Percentiles rank a stretch among this genome's conserved stretches.
These are phyloP conservation scores for Serendipita vermifera DNA, from an alignment of 768 basidiomycete genomes.

Conservation along the genomic window DNA sequence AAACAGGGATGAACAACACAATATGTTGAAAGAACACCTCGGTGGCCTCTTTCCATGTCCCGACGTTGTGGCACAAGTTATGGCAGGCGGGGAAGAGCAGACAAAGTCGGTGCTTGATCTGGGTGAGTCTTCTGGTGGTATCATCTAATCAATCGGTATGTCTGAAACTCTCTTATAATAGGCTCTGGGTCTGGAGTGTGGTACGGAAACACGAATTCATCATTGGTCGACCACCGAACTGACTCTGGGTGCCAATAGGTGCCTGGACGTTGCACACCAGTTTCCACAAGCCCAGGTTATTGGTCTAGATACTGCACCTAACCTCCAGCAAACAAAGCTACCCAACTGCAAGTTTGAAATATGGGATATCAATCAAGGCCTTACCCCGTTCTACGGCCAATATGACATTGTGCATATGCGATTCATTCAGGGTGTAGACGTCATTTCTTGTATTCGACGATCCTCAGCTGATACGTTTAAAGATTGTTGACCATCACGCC, in stretches of 20 bases:
- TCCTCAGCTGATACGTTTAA: too few relatives aligned
- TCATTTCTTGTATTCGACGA: too few relatives aligned
- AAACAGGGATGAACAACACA: constrained; percentile 1
- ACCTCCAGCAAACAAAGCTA: too few relatives aligned
- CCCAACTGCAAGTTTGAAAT: constrained; percentile 3
- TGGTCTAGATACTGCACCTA: background rate
- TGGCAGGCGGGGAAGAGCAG: background rate
- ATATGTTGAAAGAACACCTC: background rate
- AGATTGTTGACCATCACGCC: background rate
- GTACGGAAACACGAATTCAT: background rate
- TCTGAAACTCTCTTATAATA: background rate
- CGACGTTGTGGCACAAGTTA: background rate
- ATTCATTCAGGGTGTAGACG: background rate
- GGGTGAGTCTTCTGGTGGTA: background rate
- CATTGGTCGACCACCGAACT: background rate
- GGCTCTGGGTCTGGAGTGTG: background rate
- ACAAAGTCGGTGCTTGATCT: constrained; percentile 1
- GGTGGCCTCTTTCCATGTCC: background rate
- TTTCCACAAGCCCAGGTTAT: background rate
- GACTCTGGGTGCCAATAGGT: background rate
- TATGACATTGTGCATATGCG: constrained; percentile 11
- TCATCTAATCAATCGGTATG: background rate
- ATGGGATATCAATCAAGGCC: constrained; percentile 9
- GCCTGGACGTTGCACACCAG: background rate
- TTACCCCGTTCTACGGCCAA: constrained; percentile 8